phyloP scores from a whole-genome alignment of 1,139 yeast species.

The Saccharomycopsis crataegensis region DNA sequence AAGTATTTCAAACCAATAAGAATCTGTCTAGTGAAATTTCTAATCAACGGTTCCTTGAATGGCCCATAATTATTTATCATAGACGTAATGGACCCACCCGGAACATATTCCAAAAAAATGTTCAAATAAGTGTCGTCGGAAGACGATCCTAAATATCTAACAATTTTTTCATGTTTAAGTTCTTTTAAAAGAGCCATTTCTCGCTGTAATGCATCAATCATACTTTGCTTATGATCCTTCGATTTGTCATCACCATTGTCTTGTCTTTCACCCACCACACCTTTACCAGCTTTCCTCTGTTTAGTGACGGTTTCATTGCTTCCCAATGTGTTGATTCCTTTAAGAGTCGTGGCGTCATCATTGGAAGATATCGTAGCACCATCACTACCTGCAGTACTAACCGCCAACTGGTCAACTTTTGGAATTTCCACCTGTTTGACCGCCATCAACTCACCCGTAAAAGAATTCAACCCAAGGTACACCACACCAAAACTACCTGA shows the following conservation, averaged over 20 bases:
- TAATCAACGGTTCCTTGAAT: slow-evolving; percentile 80
- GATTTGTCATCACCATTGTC: slow-evolving; percentile 19
- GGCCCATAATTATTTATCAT: slow-evolving; percentile 85
- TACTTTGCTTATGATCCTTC: slow-evolving; percentile 41
- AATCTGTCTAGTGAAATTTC: slow-evolving; percentile 79
- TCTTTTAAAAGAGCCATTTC: slow-evolving; percentile 78
- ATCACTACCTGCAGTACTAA: slow-evolving; percentile 1
- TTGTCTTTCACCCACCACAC: slow-evolving; percentile 1
- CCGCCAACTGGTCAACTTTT: slow-evolving; percentile 21
- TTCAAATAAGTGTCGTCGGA: slow-evolving; percentile 64
- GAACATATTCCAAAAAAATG: slow-evolving; percentile 88
- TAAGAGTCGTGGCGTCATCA: slow-evolving; percentile 1
- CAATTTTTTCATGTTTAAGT: slow-evolving; percentile 86
- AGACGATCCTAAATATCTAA: slow-evolving; percentile 80
- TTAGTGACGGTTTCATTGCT: slow-evolving; percentile 77
- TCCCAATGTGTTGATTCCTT: slow-evolving; percentile 37
- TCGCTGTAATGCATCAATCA: slow-evolving; percentile 79
- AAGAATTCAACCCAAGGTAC: slow-evolving; percentile 82
- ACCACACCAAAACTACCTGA: slow-evolving; percentile 95
- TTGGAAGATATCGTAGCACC: background rate
- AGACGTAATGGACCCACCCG: slow-evolving; percentile 92
- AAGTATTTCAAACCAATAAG: slow-evolving; percentile 73
- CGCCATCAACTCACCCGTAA: slow-evolving; percentile 94
- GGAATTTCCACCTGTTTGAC: slow-evolving; percentile 86
- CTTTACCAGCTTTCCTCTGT: slow-evolving; percentile 15